These are phyloP conservation scores for Cenococcum geophilum DNA, from an alignment of 495 filamentous ascomycete species.

Conservation along the genomic window DNA sequence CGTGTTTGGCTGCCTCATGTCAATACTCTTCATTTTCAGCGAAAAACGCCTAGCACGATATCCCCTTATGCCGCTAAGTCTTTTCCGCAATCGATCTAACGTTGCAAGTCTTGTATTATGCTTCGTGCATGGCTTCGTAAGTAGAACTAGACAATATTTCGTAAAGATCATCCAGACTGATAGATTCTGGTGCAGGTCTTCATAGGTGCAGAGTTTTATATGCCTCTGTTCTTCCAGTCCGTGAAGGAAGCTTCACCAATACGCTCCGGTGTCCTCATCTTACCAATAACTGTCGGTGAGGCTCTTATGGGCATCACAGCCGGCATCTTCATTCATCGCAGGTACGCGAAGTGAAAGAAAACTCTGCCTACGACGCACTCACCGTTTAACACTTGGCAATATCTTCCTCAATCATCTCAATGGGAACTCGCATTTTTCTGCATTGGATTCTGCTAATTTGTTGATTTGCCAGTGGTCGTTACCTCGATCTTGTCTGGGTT, in stretches of 20 bases:
- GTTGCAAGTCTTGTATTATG: conserved; percentile 39
- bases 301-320: conserved; percentile 45
- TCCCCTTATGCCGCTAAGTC: conserved; percentile 36
- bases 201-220: conserved; percentile 52
- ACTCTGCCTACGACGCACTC: not conserved
- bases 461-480: conserved; percentile 43
- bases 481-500: conserved; percentile 50
- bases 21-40: conserved; percentile 34
- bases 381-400: not conserved
- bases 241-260: conserved; percentile 47
- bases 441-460: too few species aligned
- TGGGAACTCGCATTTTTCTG: too few species aligned
- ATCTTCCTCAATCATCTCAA: not conserved
- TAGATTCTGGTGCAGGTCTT: conserved; percentile 31
- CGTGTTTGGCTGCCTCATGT: conserved; percentile 35
- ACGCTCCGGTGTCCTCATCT: conserved; percentile 47
- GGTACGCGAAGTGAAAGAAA: not conserved
- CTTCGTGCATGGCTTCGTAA: conserved; percentile 47
- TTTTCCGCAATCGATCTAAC: conserved; percentile 35
- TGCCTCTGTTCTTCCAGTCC: conserved; percentile 55
- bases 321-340: conserved; percentile 54
- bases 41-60: conserved; percentile 35
- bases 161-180: not conserved
- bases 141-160: conserved; percentile 16
- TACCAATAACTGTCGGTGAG: conserved; percentile 49